Percentiles rank a stretch among this genome's conserved stretches.
Evolutionary conservation across 345 rosid species (phyloP).

Genomic region (Eucalyptus urophylla): DNA sequence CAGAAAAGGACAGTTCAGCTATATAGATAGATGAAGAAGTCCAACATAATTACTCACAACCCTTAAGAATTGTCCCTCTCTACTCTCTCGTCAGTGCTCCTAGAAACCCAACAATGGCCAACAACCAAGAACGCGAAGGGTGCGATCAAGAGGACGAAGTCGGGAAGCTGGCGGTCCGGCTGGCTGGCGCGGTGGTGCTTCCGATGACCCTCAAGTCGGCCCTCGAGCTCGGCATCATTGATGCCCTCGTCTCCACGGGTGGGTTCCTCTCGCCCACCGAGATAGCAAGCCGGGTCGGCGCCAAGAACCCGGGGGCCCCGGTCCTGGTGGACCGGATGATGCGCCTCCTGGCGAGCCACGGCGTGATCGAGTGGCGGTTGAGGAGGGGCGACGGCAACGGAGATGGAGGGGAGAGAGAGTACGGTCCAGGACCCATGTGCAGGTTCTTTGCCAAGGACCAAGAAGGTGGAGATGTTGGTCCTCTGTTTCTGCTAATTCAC

Average conservation of each 20-base stretch:
- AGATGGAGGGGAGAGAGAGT: slow-evolving; percentile 9
- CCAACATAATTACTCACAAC: too few relatives aligned
- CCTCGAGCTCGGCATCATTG: slow-evolving; percentile 32
- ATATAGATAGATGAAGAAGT: too few relatives aligned
- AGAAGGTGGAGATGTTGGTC: slow-evolving; percentile 22
- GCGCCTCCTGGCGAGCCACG: slow-evolving; percentile 32
- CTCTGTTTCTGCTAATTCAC: slow-evolving; percentile 17
- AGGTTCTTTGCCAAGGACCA: slow-evolving; percentile 19
- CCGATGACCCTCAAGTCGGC: slow-evolving; percentile 39
- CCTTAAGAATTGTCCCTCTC: neutral
- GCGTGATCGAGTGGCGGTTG: slow-evolving; percentile 4
- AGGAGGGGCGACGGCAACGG: neutral
- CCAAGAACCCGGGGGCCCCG: slow-evolving; percentile 27
- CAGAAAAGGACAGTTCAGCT: neutral
- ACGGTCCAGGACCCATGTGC: slow-evolving; percentile 25
- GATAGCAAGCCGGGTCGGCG: slow-evolving; percentile 16
- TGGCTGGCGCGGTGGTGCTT: slow-evolving; percentile 11
- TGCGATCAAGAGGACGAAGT: slow-evolving; percentile 7
- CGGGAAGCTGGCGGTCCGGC: slow-evolving; percentile 16
- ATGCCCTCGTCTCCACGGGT: slow-evolving; percentile 9
- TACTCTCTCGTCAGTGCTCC: neutral
- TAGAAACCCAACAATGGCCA: neutral
- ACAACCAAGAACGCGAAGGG: neutral
- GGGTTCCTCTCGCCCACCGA: slow-evolving; percentile 20
- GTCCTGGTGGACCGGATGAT: slow-evolving; percentile 34